A percentile compares a stretch with the other conserved stretches of the same genome.
Evolutionary conservation across 2,329 filamentous ascomycete species (phyloP).

Genomic region (Aspergillus quadricinctus): DNA sequence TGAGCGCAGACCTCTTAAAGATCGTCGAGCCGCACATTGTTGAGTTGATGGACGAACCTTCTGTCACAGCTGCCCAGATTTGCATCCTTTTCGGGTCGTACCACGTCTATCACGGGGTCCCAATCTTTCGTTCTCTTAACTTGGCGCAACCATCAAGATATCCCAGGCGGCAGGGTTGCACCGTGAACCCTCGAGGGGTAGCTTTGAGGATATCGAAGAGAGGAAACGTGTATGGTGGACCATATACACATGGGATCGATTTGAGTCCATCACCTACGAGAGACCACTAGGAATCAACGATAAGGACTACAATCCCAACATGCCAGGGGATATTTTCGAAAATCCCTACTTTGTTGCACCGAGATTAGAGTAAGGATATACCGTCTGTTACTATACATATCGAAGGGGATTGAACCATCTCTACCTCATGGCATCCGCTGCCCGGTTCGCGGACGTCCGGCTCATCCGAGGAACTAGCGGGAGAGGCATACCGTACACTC

Average conservation of each 20-base stretch:
- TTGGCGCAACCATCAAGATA: conserved; percentile 36
- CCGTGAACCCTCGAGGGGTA: conserved; percentile 20
- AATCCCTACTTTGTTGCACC: conserved; percentile 23
- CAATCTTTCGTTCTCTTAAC: conserved; percentile 36
- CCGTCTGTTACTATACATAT: conserved; percentile 20
- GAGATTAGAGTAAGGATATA: not conserved
- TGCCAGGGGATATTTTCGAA: conserved; percentile 33
- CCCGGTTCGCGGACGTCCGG: conserved; percentile 19
- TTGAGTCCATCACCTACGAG: conserved; percentile 40
- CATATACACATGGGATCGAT: conserved; percentile 42
- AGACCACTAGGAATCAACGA: conserved; percentile 41
- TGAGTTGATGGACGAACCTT: conserved; percentile 41
- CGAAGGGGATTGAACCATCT: conserved; percentile 22
- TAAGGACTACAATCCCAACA: conserved; percentile 34
- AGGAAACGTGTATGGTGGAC: conserved; percentile 42
- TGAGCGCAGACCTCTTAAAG: conserved; percentile 14
- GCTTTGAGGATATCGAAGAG: conserved; percentile 28
- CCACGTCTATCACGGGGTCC: conserved; percentile 42
- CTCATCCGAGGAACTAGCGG: conserved; percentile 12
- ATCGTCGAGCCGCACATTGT: conserved; percentile 32
- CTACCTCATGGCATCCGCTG: conserved; percentile 20
- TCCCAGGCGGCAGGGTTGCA: conserved; percentile 34
- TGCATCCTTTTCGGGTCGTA: conserved; percentile 40
- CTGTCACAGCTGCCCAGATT: conserved; percentile 34
- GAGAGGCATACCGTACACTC: conserved; percentile 15